Evolutionary conservation across 352 stramenopile genomes (phyloP).

Genomic region (Lagenidium giganteum): DNA sequence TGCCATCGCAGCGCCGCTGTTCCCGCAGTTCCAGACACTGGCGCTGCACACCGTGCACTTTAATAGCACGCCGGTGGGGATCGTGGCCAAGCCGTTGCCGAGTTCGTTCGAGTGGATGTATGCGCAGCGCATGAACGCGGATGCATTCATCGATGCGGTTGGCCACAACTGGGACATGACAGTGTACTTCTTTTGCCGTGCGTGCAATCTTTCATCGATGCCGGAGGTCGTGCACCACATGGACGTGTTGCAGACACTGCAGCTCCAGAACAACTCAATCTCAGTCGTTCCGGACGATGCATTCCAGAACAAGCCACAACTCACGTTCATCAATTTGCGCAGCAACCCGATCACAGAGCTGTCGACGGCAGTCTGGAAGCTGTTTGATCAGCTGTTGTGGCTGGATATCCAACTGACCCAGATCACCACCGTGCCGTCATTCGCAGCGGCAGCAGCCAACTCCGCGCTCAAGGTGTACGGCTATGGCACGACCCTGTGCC

Average conservation of each 20-base stretch:
- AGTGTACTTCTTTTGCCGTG: background rate
- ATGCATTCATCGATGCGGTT: background rate
- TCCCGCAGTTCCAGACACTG: no score
- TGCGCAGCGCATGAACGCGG: background rate
- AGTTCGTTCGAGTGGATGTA: constrained; percentile 8
- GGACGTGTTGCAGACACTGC: background rate
- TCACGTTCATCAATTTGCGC: background rate
- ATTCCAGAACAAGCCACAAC: no score
- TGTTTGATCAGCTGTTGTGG: background rate
- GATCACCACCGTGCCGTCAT: constrained; percentile 5
- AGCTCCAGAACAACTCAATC: constrained; percentile 1
- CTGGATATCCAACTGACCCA: background rate
- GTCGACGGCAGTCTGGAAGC: background rate
- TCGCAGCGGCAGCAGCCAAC: background rate
- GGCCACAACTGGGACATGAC: constrained; percentile 2
- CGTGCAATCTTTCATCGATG: background rate
- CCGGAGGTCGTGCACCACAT: background rate
- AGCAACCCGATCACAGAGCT: background rate
- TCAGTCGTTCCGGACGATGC: background rate
- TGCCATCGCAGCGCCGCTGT: no score
- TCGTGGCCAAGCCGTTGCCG: background rate
- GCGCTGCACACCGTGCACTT: background rate
- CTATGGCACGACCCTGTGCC: constrained; percentile 2
- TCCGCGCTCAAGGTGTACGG: background rate
- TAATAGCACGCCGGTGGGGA: background rate